Base-by-base conservation (phyloP, 2,329 filamentous ascomycete species). In the Penicillium sp. region DNA sequence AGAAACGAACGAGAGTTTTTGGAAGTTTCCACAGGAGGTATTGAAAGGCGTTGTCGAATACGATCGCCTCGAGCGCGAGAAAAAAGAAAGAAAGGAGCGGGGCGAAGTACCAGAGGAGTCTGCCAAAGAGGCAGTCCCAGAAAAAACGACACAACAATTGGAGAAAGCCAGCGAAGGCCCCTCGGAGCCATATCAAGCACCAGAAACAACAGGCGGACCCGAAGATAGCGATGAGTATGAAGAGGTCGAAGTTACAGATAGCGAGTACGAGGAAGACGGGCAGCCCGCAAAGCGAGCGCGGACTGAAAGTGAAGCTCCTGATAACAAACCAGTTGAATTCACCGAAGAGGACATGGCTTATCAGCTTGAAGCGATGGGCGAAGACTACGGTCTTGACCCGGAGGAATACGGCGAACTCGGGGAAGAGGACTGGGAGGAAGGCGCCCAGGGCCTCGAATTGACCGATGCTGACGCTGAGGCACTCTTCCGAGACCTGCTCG, bases 271-370 rank as follows among this genome's bases (percentile, higher is more conserved):
- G 40, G 80, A 75, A 11, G 60, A 65, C 83, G 64, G 77, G 81
- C 72, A 80, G 83, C 70, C 73, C 61, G 75, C 69, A 53, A 84
- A 79, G 74, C 80, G 72, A 52, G 77, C 70, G 68, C 81, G 71
- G 67, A 85, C 77, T 31, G 84, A 83, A 58, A 77, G 79, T 37
- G 81, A 79, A 74, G 55, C 79, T 28, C 33, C 55, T 55, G 60
- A 76, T 11, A 75, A 81, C 11, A 74, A 77, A 42, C 76, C 80
- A 1, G 76, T 94, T 7, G 93, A 97, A 66, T 96, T 96, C 66
- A 90, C 89, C 52, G 94, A 97, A 71, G 93, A 92, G 49, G 94
- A 99, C 67, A 95, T 99, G 64, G 92, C 91, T 31, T 92, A 88
- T 69, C 94, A 99, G 68, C 80, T 99, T 11, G 90, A 90, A 49